Conservation (phyloP, 1,284 basidiomycete genomes). For the Schizophyllum amplum region DNA sequence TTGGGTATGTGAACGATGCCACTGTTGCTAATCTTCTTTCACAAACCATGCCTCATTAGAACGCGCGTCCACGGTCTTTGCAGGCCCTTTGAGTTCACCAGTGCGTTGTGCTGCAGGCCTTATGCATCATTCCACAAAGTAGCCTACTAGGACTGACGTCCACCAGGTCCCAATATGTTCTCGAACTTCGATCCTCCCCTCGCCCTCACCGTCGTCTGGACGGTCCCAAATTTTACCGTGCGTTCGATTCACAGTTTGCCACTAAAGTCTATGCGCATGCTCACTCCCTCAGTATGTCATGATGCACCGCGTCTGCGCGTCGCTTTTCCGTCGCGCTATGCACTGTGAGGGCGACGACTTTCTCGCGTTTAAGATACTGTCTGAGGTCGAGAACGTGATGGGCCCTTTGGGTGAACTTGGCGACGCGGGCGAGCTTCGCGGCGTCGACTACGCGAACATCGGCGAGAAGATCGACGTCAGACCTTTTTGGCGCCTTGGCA, state of each 20-base stretch:
- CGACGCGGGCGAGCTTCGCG: constrained; percentile 12
- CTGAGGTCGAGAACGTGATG: constrained; percentile 8
- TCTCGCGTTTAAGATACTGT: neutral
- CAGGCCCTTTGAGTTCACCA: neutral
- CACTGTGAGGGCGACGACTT: neutral
- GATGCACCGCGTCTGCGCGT: neutral
- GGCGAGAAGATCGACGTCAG: constrained; percentile 16
- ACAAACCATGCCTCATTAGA: neutral
- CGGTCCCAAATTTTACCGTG: neutral
- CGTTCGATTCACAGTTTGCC: neutral
- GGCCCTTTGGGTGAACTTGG: constrained; percentile 13
- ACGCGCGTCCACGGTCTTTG: neutral
- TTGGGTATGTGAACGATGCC: constrained; percentile 9
- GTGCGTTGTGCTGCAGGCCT: neutral
- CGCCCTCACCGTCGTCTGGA: constrained; percentile 2
- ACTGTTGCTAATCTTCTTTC: neutral
- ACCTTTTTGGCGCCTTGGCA: constrained; percentile 14
- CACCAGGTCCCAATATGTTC: constrained; percentile 6
- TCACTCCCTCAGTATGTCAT: constrained; percentile 1
- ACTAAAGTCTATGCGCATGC: neutral
- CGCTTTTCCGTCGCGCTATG: constrained; percentile 2
- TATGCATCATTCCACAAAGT: neutral
- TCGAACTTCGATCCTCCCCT: neutral
- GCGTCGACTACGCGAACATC: constrained; percentile 17
- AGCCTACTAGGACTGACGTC: neutral